Evolutionary conservation across 139 green algal genomes (phyloP).

Genomic region (Chlamydomonas eustigma): DNA sequence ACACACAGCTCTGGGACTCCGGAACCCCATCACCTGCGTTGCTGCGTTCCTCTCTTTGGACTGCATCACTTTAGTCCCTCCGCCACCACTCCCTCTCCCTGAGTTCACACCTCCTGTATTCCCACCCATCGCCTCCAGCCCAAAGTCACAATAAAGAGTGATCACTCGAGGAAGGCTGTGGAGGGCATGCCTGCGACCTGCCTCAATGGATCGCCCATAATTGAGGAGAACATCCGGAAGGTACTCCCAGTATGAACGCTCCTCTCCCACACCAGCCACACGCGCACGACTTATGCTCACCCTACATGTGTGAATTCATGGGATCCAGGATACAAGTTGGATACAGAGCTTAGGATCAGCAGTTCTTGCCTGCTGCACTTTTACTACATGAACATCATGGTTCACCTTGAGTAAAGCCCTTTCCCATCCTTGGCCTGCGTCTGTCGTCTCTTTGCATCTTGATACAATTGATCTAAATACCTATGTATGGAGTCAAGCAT

Average conservation of each 20-base stretch:
- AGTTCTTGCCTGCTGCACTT: background rate
- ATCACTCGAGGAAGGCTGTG: conserved; percentile 88
- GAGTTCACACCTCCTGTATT: background rate
- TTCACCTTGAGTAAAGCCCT: too few relatives aligned
- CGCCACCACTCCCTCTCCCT: background rate
- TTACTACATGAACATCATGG: too few relatives aligned
- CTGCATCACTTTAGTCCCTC: background rate
- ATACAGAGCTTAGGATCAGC: too few relatives aligned
- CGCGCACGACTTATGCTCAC: conserved; percentile 42
- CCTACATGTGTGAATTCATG: too few relatives aligned
- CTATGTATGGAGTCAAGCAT: too few relatives aligned
- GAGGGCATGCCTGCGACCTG: conserved; percentile 55
- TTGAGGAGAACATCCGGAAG: conserved; percentile 43
- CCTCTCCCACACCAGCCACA: conserved; percentile 50
- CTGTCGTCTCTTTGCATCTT: conserved; percentile 31
- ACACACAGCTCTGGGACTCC: too few relatives aligned
- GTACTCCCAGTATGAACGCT: conserved; percentile 58
- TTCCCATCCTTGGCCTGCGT: background rate
- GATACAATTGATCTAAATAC: conserved; percentile 82
- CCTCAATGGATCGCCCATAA: conserved; percentile 63
- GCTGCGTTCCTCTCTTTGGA: conserved; percentile 13
- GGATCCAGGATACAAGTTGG: too few relatives aligned
- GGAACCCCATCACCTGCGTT: conserved; percentile 5
- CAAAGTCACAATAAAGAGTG: conserved; percentile 93
- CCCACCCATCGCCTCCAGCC: conserved; percentile 31